Evolutionary conservation across 2,329 filamentous ascomycete species (phyloP).

Genomic region (Zasmidium citrigriseum): DNA sequence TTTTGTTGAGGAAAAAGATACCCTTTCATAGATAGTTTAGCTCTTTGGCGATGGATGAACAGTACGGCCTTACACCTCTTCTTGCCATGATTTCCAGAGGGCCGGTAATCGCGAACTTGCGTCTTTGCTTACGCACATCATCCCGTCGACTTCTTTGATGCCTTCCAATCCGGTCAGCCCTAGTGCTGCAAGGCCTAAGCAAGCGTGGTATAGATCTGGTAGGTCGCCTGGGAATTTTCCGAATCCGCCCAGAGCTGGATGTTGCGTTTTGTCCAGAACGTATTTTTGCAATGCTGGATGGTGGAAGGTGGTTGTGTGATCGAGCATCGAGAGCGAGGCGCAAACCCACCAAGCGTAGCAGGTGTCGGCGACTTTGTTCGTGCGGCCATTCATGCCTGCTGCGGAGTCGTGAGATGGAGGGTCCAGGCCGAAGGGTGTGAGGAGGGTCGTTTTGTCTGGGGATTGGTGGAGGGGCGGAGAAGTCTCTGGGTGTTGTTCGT

Average conservation of each 20-base stretch:
- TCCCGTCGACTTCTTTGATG: constrained; percentile 71
- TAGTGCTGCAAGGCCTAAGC: constrained; percentile 80
- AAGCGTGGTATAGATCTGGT: constrained; percentile 80
- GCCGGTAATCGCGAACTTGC: constrained; percentile 35
- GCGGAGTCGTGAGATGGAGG: constrained; percentile 4
- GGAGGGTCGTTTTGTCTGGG: constrained; percentile 24
- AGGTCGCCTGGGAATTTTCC: constrained; percentile 49
- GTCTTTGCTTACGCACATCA: constrained; percentile 71
- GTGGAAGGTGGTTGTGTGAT: constrained; percentile 21
- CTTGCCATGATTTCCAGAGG: constrained; percentile 27
- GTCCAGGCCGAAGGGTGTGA: constrained; percentile 10
- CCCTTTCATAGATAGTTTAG: constrained; percentile 6
- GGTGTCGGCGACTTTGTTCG: constrained; percentile 90
- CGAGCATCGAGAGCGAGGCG: constrained; percentile 53
- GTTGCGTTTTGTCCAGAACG: constrained; percentile 82
- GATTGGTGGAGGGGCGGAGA: constrained; percentile 23
- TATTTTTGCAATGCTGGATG: constrained; percentile 58
- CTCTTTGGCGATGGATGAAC: no score
- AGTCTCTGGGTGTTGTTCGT: neutral
- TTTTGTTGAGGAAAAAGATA: constrained; percentile 10
- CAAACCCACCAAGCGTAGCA: constrained; percentile 95
- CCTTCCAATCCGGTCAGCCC: constrained; percentile 66
- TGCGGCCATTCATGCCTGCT: constrained; percentile 83
- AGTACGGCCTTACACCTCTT: neutral
- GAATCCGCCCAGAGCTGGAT: constrained; percentile 63